Evolutionary conservation across 2,329 filamentous ascomycete species (phyloP), one percentile per base, ranked within the genome.

Genomic region (Colletotrichum chrysophilum): DNA sequence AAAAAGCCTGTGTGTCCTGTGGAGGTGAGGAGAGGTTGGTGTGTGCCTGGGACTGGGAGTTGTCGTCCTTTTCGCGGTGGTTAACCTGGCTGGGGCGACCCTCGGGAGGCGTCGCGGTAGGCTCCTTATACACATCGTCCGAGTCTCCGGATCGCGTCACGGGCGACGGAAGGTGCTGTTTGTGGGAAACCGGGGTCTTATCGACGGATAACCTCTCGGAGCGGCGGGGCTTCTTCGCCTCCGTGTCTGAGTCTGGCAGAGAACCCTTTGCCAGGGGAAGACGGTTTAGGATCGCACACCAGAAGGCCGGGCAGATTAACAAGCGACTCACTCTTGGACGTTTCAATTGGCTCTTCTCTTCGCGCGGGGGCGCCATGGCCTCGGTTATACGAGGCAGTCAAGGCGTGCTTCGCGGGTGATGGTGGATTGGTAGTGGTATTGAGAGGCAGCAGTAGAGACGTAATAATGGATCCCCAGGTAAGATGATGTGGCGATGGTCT

Each of bases 271-370:
- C 74, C 77, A 78, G 73, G 71, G 67, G 79, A 77, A 73, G 43
- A 78, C 73, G 75, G 56, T 76, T 74, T 76, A 77, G 75, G 55
- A 78, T 72, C 66, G 66, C 36, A 77, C 73, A 77, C 72, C 66
- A 77, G 74, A 70, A 71, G 66, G 58, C 66, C 55, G 77, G 75
- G 78, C 72, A 78, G 77, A 76, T 75, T 38, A 79, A 75, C 26
- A 67, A 70, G 74, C 79, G 76, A 83, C 91, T 83, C 89, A 97
- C 95, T 85, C 93, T 91, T 80, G 88, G 91, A 83, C 95, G 93
- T 89, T 98, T 98, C 87, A 97, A 92, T 87, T 94, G 94, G 88
- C 93, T 96, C 88, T 95, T 95, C 86, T 97, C 94, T 79, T 85
- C 84, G 80, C 88, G 87, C 85, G 92, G 87, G 85, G 92, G 89